Base-by-base conservation (phyloP, 495 filamentous ascomycete genomes). In the Parachaetomium inaequale region DNA sequence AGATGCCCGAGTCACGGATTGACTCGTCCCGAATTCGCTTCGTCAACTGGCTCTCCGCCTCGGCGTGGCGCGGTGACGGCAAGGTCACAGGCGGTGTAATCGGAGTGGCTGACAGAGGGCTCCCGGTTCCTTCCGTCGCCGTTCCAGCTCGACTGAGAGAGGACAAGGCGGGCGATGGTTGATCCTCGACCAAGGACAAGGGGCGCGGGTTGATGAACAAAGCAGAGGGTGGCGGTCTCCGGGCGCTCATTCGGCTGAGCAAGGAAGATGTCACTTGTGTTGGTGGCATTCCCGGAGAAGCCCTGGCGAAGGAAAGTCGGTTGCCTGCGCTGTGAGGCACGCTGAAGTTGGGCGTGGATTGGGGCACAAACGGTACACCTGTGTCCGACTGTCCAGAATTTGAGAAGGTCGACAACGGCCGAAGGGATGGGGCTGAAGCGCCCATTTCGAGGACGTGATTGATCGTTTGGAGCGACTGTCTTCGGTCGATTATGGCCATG, bases 401-500 rank as follows among this genome's bases (percentile, higher is more conserved):
- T 14, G 55, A 57, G 25, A 34, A 62, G 14, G 60, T 68, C 65
- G 71, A 75, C 43, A 50, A 68, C 49, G 64, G 72, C 4, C 67
- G 64, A n/a, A 54, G 53, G 4, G 58, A 28, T n/a, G 70, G 66
- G 12, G 64, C 58, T 7, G 62, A 63, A 15, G 74, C 51, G 43
- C 69, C 70, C 58, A 74, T 57, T 47, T 79, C 79, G 14, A 78
- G 63, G 19, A 71, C 57, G 5, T 76, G 75, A 46, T 78, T 77
- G 58, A 78, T 72, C 12, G 78, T 73, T 63, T 82, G 81, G 68
- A 83, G 73, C 4, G 82, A 84, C 64, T 80, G 77, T 59, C 82
- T 71, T 40, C 81, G 76, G 58, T 79, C 80, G 31, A 68, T 76
- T 31, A 84, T 83, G n/a, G 76, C 79, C 7, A 70, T 68, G 14